Evolutionary conservation across 495 filamentous ascomycete species (phyloP).

Genomic region (Tuber brumale): DNA sequence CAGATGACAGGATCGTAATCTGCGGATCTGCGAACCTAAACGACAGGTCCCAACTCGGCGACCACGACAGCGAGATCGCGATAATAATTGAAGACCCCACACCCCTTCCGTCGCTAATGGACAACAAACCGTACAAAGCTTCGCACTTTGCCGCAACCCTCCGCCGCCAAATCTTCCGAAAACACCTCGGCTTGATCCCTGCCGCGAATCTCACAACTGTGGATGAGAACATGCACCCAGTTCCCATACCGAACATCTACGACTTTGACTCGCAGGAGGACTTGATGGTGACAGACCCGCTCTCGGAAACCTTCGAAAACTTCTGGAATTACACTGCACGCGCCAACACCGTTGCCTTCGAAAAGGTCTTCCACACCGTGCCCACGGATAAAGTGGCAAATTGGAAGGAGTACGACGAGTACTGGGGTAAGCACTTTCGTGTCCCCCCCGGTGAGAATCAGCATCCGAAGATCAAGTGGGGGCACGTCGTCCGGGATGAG

Average conservation of each 20-base stretch:
- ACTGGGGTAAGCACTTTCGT: conserved; percentile 63
- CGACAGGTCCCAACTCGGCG: conserved; percentile 83
- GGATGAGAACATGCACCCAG: conserved; percentile 67
- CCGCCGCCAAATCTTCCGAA: conserved; percentile 77
- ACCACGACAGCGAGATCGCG: conserved; percentile 74
- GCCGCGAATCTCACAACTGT: conserved; percentile 60
- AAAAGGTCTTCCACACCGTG: conserved; percentile 77
- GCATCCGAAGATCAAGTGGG: conserved; percentile 51
- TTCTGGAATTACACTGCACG: conserved; percentile 69
- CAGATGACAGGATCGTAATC: conserved; percentile 82
- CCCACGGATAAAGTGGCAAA: conserved; percentile 72
- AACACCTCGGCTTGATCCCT: conserved; percentile 79
- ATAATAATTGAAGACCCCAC: conserved; percentile 71
- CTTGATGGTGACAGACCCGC: conserved; percentile 64
- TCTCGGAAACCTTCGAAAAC: conserved; percentile 58
- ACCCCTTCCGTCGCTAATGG: conserved; percentile 63
- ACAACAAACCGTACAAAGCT: conserved; percentile 61
- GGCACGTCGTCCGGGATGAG: conserved; percentile 77
- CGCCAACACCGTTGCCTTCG: conserved; percentile 80
- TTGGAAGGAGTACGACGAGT: conserved; percentile 81
- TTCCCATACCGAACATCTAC: conserved; percentile 66
- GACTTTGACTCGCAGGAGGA: conserved; percentile 77
- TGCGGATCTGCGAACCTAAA: conserved; percentile 92
- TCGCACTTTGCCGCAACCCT: conserved; percentile 77
- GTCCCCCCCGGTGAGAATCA: conserved; percentile 46